phyloP scores from a whole-genome alignment of 345 rosid species.

The Populus alba region DNA sequence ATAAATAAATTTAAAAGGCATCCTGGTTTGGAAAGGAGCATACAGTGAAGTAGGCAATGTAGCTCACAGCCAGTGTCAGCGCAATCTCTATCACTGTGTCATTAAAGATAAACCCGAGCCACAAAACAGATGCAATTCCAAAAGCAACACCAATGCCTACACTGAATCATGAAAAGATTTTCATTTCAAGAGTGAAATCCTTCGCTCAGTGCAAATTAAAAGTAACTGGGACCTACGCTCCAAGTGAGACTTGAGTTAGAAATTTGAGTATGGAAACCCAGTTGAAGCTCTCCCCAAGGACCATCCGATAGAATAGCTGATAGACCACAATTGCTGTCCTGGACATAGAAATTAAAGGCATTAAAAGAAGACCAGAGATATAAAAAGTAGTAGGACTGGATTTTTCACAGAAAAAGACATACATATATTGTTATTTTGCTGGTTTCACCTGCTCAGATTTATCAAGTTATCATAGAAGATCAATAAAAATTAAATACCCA shows the following conservation, averaged over 20 bases:
- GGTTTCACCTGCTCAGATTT: slow-evolving; percentile 3
- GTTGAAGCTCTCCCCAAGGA: slow-evolving; percentile 55
- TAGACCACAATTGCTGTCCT: slow-evolving; percentile 96
- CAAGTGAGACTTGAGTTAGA: slow-evolving; percentile 68
- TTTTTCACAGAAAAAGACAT: not conserved
- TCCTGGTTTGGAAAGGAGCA: slow-evolving; percentile 25
- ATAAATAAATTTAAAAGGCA: not conserved
- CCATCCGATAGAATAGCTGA: slow-evolving; percentile 86
- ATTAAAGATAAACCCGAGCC: slow-evolving; percentile 91
- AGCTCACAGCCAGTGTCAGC: slow-evolving; percentile 91
- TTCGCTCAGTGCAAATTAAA: slow-evolving; percentile 3
- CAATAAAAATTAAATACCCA: slow-evolving; percentile 49
- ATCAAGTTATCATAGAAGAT: slow-evolving; percentile 7
- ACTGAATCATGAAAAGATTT: slow-evolving; percentile 47
- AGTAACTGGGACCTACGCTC: slow-evolving; percentile 71
- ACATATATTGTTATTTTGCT: not conserved
- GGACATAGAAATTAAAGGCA: slow-evolving; percentile 25
- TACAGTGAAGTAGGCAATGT: slow-evolving; percentile 83
- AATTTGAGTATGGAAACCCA: slow-evolving; percentile 60
- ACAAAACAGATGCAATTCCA: slow-evolving; percentile 81
- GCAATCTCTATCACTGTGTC: slow-evolving; percentile 91
- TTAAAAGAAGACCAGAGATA: slow-evolving; percentile 10
- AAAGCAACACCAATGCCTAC: slow-evolving; percentile 88
- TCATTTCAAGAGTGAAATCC: slow-evolving; percentile 14
- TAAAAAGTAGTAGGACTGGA: not conserved